Conservation (phyloP, 495 filamentous ascomycete species). For the Talaromyces proteolyticus region DNA sequence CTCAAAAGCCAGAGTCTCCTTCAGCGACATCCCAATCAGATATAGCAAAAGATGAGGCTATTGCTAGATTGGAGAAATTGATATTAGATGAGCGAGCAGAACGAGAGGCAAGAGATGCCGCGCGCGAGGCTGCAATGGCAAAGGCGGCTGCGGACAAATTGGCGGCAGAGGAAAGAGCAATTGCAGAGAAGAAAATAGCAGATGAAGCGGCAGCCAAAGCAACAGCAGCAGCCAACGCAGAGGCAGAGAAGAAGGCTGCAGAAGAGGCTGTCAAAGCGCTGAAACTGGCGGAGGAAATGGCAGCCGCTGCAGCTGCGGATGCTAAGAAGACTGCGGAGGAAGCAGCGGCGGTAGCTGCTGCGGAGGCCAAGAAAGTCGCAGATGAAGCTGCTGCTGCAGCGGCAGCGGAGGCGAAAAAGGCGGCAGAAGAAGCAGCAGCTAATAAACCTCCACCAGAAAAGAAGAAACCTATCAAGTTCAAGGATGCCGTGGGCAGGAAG, state of each 20-base stretch:
- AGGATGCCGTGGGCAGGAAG: conserved; percentile 79
- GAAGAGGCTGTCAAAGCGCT: conserved; percentile 38
- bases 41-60: conserved; percentile 41
- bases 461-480: conserved; percentile 71
- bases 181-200: conserved; percentile 41
- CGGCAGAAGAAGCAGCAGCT: conserved; percentile 20
- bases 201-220: conserved; percentile 34
- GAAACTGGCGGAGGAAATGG: conserved; percentile 38
- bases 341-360: conserved; percentile 14
- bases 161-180: conserved; percentile 36
- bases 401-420: conserved; percentile 24
- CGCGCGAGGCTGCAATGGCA: conserved; percentile 35
- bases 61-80: conserved; percentile 45
- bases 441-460: conserved; percentile 35
- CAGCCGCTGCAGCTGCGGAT: conserved; percentile 27
- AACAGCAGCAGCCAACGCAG: conserved; percentile 41
- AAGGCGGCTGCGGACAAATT: conserved; percentile 48
- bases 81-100: conserved; percentile 43
- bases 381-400: conserved; percentile 12
- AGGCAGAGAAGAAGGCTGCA: conserved; percentile 22
- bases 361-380: conserved; percentile 14
- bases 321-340: conserved; percentile 23
- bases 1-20: conserved; percentile 28
- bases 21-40: conserved; percentile 27
- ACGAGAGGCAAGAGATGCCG: conserved; percentile 30